Evolutionary conservation across 495 filamentous ascomycete species (phyloP).

Genomic region (Hyaloscypha finlandica): DNA sequence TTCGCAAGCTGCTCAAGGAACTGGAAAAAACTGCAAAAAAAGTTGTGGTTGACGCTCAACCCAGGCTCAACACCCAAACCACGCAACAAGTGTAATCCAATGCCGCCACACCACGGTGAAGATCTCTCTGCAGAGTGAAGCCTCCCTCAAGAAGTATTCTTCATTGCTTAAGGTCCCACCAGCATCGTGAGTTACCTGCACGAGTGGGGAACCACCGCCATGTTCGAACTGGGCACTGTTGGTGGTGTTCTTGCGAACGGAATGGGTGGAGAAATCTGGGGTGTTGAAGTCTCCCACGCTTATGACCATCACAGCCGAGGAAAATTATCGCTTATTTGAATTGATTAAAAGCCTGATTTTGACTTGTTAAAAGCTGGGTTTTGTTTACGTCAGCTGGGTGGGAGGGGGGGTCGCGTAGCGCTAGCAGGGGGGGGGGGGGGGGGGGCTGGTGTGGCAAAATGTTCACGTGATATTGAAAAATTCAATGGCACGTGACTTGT

Average conservation of each 20-base stretch:
- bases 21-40: conserved; percentile 21
- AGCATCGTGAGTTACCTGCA: conserved; percentile 38
- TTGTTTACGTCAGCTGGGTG: too few species aligned
- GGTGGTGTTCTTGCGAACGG: conserved; percentile 23
- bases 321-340: conserved; percentile 23
- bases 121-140: conserved; percentile 38
- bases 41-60: conserved; percentile 32
- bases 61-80: conserved; percentile 31
- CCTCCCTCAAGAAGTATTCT: conserved; percentile 37
- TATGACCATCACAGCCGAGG: conserved; percentile 34
- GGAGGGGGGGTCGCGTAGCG: too few species aligned
- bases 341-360: too few species aligned
- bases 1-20: background rate
- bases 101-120: conserved; percentile 38
- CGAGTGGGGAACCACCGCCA: conserved; percentile 35
- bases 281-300: conserved; percentile 30
- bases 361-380: too few species aligned
- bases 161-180: conserved; percentile 36
- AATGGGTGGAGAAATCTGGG: conserved; percentile 29
- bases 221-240: conserved; percentile 38
- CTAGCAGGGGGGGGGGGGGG: too few species aligned
- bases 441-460: too few species aligned
- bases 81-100: conserved; percentile 36
- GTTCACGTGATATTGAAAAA: too few species aligned
- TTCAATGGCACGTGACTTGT: too few species aligned